Base-by-base conservation (phyloP, 2,329 filamentous ascomycete genomes). In the Incumbomyces delicatus region DNA sequence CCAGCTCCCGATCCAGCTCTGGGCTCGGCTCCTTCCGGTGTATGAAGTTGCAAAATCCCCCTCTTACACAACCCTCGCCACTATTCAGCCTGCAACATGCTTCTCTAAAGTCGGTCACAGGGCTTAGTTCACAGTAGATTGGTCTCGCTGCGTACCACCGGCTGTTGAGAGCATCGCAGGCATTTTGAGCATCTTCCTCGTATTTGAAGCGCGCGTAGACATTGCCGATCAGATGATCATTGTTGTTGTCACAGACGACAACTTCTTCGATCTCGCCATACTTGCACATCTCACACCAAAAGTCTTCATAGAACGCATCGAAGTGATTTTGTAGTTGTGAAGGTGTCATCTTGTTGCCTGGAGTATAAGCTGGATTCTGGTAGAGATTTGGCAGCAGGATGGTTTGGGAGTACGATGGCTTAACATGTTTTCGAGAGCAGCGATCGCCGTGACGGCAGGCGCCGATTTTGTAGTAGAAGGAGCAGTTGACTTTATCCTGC, bases 191-290 rank as follows among this genome's bases (percentile, higher is more conserved):
- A 46, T 83, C 83, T 67, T 98, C 92, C 76, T 98, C 92, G 77
- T 96, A 98, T 72, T 98, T 98, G 83, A 96, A 98, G 58, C 92
- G 87, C 43, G 92, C 92, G 73, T 98, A 98, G 61, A 98, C 92
- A 69, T 98, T 98, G 62, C 92, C 92, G 64, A 98, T 95, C 44
- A 98, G 77, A 70, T 98, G 90, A 65, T 98, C 92, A 70, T 98
- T 98, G 70, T 96, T 96, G 69, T 98, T 98, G 72, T 98, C 92
- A 70, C 92, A 98, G 2, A 98, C 90, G 11, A 98, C 92, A 11
- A 98, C 79, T 72, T 98, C 92, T 71, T 98, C 92, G 31, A 96
- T 76, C 70, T 96, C 87, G 57, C 92, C 92, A 66, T 94, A 98
- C 71, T 94, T 88, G 83, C 92, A 96, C 74, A 98, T 87, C 78